phyloP scores from a whole-genome alignment of 2,329 filamentous ascomycete species.

The Orbilia quercus region DNA sequence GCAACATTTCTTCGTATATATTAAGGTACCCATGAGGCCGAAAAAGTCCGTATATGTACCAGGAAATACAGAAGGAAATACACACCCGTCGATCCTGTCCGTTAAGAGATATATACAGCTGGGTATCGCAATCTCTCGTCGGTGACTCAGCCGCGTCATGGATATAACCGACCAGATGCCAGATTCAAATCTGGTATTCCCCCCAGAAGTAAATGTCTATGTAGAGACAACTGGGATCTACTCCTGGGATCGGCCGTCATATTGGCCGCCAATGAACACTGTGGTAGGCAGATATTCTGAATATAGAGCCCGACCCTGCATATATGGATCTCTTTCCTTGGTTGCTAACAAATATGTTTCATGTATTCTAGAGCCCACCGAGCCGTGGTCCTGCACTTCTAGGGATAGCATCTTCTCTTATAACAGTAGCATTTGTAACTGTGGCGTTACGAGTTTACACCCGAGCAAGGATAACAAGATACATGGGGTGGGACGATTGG shows the following conservation, averaged over 20 bases:
- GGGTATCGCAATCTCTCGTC: too few relatives aligned
- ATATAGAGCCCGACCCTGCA: too few relatives aligned
- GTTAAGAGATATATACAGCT: too few relatives aligned
- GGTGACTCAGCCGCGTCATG: too few relatives aligned
- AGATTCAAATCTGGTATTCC: background rate
- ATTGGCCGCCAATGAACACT: conserved; percentile 35
- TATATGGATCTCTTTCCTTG: background rate
- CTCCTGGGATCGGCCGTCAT: conserved; percentile 17
- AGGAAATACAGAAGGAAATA: too few relatives aligned
- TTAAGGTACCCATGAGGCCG: too few relatives aligned
- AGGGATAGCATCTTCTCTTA: conserved; percentile 16
- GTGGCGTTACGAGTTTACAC: conserved; percentile 39
- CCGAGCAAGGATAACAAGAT: conserved; percentile 25
- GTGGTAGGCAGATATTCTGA: conserved; percentile 5
- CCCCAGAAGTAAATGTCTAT: background rate
- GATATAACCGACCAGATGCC: too few relatives aligned
- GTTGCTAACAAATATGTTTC: background rate
- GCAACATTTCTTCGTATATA: too few relatives aligned
- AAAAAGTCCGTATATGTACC: too few relatives aligned
- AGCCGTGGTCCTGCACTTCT: conserved; percentile 9
- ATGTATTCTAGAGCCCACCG: conserved; percentile 11
- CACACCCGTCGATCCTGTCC: too few relatives aligned
- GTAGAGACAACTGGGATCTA: conserved; percentile 21
- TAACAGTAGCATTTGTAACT: conserved; percentile 12
- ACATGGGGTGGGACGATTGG: conserved; percentile 53